phyloP scores from a whole-genome alignment of 495 filamentous ascomycete species.

The Daldinia loculata region DNA sequence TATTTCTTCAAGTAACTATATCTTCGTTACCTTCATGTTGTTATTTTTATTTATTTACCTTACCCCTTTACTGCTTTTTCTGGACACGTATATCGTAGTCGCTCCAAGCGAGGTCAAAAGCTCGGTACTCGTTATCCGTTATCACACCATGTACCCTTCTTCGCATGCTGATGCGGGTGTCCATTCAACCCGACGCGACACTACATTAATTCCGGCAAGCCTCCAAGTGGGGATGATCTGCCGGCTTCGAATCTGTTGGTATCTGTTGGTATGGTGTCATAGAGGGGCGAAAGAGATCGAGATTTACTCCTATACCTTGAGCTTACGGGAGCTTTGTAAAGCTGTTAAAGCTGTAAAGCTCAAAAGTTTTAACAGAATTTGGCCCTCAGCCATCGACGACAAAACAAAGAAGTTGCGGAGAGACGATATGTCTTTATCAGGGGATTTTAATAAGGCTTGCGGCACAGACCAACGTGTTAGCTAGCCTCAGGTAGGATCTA shows the following conservation, averaged over 20 bases:
- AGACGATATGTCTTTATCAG: background rate
- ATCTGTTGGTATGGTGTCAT: slow-evolving; percentile 17
- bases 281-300: slow-evolving; percentile 3
- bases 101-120: slow-evolving; percentile 22
- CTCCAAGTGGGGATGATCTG: slow-evolving; percentile 31
- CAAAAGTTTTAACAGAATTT: background rate
- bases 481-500: slow-evolving; percentile 31
- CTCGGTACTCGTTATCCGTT: slow-evolving; percentile 8
- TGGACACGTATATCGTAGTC: slow-evolving; percentile 7
- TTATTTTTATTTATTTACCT: too few relatives aligned
- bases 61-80: slow-evolving; percentile 1
- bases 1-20: slow-evolving; percentile 7
- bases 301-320: slow-evolving; percentile 2
- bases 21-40: background rate
- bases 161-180: background rate
- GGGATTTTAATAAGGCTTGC: background rate
- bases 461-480: slow-evolving; percentile 10
- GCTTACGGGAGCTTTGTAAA: background rate
- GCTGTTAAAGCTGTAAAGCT: background rate
- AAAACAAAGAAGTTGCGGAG: slow-evolving; percentile 1
- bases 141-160: background rate
- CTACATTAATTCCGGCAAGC: slow-evolving; percentile 40
- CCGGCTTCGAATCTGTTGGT: slow-evolving; percentile 17
- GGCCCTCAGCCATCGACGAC: background rate
- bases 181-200: slow-evolving; percentile 18